These are phyloP conservation scores for Xylariales sp. DNA, from an alignment of 2,329 filamentous ascomycete species.

Conservation along the genomic window DNA sequence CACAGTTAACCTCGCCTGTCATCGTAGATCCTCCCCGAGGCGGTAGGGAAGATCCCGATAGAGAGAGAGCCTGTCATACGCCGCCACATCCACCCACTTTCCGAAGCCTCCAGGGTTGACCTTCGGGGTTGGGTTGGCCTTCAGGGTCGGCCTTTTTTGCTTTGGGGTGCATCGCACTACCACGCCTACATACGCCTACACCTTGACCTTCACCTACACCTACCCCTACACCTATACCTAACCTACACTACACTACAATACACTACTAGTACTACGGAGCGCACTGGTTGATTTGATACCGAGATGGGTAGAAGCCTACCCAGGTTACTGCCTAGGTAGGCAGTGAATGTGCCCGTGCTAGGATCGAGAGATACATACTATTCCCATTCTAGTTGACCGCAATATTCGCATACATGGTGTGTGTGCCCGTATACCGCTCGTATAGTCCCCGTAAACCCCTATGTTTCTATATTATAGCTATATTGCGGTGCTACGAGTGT, in stretches of 20 bases:
- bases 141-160: too few species aligned
- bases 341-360: neutral
- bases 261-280: too few species aligned
- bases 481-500: neutral
- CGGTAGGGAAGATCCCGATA: conserved; percentile 25
- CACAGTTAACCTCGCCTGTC: neutral
- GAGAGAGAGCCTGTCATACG: conserved; percentile 21
- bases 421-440: too few species aligned
- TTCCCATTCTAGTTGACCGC: neutral
- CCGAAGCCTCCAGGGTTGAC: conserved; percentile 20
- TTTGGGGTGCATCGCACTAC: conserved; percentile 20
- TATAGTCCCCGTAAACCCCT: neutral
- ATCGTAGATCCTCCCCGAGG: conserved; percentile 27
- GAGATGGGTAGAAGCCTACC: too few species aligned
- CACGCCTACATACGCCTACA: neutral
- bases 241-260: too few species aligned
- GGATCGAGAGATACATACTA: neutral
- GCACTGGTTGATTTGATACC: neutral
- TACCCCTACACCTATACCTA: too few species aligned
- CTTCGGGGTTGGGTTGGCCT: too few species aligned
- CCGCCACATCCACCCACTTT: conserved; percentile 32
- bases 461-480: neutral
- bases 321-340: too few species aligned
- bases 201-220: neutral
- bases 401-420: neutral